Evolutionary conservation across 306 rosid genomes (phyloP).

Genomic region (Calophaca sinica): DNA sequence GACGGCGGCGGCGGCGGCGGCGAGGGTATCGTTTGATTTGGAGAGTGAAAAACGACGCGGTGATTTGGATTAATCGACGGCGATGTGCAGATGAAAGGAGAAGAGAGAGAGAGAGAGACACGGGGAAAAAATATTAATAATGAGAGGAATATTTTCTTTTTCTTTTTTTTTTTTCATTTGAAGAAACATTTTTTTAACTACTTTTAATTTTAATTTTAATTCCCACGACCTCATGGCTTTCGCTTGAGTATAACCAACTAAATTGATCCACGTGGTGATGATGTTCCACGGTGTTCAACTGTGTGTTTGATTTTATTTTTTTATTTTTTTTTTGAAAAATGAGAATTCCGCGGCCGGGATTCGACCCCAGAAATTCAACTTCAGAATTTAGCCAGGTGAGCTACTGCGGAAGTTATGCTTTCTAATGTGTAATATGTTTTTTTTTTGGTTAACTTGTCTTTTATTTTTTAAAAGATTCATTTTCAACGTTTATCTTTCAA

Average conservation of each 20-base stretch:
- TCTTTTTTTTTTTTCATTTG: slow-evolving; percentile 25
- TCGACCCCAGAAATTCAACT: no score
- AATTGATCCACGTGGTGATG: slow-evolving; percentile 27
- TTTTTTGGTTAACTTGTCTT: no score
- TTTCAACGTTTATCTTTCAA: no score
- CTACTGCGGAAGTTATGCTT: no score
- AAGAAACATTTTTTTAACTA: slow-evolving; percentile 57
- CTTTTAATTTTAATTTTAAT: not conserved
- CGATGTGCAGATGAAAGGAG: slow-evolving; percentile 48
- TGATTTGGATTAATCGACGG: slow-evolving; percentile 61
- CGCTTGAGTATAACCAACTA: slow-evolving; percentile 27
- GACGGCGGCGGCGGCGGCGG: slow-evolving; percentile 38
- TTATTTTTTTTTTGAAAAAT: no score
- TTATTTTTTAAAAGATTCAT: no score
- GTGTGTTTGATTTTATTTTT: not conserved
- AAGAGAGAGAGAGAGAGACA: slow-evolving; percentile 53
- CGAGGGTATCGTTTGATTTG: slow-evolving; percentile 52
- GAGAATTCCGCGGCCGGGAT: no score
- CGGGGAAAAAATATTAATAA: slow-evolving; percentile 40
- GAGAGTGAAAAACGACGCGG: slow-evolving; percentile 58
- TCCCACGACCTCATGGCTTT: slow-evolving; percentile 5
- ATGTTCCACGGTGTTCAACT: not conserved
- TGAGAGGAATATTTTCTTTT: not conserved
- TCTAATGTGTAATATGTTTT: no score
- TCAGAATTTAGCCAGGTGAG: no score